Conservation (phyloP, 768 basidiomycete species). For the Fibroporia radiculosa region DNA sequence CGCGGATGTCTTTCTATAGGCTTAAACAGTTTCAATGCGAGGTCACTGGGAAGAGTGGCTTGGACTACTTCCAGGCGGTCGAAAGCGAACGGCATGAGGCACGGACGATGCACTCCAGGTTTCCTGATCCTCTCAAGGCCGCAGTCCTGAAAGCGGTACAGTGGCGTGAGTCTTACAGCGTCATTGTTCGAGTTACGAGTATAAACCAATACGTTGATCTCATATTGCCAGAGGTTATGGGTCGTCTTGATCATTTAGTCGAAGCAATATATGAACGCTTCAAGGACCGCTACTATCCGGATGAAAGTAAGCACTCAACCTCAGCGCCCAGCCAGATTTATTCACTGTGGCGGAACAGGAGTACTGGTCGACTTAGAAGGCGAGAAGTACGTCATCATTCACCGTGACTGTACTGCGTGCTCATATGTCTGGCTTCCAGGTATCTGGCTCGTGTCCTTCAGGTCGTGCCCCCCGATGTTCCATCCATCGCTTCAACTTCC, state of each 20-base stretch:
- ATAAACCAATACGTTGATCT: too few relatives aligned
- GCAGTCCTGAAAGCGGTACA: conserved; percentile 89
- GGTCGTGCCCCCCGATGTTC: conserved; percentile 52
- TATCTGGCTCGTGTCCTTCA: conserved; percentile 78
- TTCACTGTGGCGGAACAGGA: conserved; percentile 35
- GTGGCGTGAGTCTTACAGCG: conserved; percentile 85
- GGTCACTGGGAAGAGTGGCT: conserved; percentile 87
- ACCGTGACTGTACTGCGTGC: background rate
- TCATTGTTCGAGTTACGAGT: too few relatives aligned
- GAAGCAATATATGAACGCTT: conserved; percentile 95
- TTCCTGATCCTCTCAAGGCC: conserved; percentile 88
- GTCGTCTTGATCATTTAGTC: conserved; percentile 89
- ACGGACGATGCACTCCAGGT: conserved; percentile 80
- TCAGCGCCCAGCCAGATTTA: too few relatives aligned
- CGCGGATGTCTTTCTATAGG: conserved; percentile 91
- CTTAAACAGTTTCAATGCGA: conserved; percentile 96
- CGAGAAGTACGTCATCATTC: conserved; percentile 54
- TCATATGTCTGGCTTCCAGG: conserved; percentile 31
- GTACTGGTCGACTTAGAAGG: conserved; percentile 83
- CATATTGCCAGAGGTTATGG: conserved; percentile 93
- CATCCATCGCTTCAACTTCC: background rate
- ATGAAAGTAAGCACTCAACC: conserved; percentile 63
- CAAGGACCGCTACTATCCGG: conserved; percentile 89
- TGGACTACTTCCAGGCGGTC: conserved; percentile 92
- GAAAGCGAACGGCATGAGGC: conserved; percentile 89